phyloP scores from a whole-genome alignment of 495 filamentous ascomycete species.

The Tuber microsphaerosporum region DNA sequence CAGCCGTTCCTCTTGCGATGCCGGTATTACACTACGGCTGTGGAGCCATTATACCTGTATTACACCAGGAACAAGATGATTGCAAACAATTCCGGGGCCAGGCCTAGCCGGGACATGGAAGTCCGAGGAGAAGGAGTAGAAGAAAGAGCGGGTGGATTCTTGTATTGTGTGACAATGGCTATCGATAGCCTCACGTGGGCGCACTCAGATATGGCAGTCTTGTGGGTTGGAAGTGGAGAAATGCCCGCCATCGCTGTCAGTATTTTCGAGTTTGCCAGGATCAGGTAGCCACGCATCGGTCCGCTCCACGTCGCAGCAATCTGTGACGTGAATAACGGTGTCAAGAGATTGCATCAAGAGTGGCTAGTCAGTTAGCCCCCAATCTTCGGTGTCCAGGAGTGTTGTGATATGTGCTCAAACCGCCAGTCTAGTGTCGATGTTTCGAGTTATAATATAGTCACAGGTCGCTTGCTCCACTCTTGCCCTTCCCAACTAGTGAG shows the following conservation, averaged over 20 bases:
- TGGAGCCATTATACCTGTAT: neutral
- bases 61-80: neutral
- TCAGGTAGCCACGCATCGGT: neutral
- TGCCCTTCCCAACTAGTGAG: neutral
- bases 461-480: neutral
- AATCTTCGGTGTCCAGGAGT: neutral
- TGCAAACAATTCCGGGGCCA: neutral
- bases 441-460: neutral
- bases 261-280: neutral
- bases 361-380: neutral
- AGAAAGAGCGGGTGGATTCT: neutral
- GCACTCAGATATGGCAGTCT: neutral
- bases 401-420: neutral
- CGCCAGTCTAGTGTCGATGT: neutral
- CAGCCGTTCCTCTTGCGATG: neutral
- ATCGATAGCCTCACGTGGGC: neutral
- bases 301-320: neutral
- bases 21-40: neutral
- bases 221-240: neutral
- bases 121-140: neutral
- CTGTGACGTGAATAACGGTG: neutral
- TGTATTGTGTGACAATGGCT: neutral
- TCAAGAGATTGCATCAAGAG: neutral
- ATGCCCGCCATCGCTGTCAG: neutral
- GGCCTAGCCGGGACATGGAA: neutral